Conservation (phyloP, 225 moss, liverwort and hornwort genomes). For the Lunularia cruciata region DNA sequence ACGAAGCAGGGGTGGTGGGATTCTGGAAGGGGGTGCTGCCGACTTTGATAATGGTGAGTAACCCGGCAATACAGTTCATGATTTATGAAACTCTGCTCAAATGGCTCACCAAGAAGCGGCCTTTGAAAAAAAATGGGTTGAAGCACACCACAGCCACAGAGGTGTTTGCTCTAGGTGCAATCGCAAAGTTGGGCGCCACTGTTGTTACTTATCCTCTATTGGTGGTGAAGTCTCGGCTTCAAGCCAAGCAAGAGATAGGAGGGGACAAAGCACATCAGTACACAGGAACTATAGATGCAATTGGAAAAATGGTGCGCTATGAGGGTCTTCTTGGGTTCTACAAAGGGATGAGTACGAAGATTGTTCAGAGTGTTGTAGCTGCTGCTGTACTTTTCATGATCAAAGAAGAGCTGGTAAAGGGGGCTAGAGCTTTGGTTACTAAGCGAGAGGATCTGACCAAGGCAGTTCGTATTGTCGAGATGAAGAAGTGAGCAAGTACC, state of each 20-base stretch:
- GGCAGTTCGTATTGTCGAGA: slow-evolving; percentile 11
- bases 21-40: slow-evolving; percentile 93
- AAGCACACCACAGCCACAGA: slow-evolving; percentile 61
- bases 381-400: slow-evolving; percentile 95
- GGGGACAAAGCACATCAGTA: slow-evolving; percentile 44
- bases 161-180: slow-evolving; percentile 78
- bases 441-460: slow-evolving; percentile 46
- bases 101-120: slow-evolving; percentile 62
- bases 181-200: slow-evolving; percentile 96
- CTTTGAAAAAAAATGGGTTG: slow-evolving; percentile 49
- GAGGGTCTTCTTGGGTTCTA: slow-evolving; percentile 88
- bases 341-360: slow-evolving; percentile 97
- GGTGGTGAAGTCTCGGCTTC: slow-evolving; percentile 97
- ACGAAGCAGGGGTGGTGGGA: slow-evolving; percentile 55
- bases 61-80: slow-evolving; percentile 77
- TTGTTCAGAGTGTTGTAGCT: slow-evolving; percentile 88
- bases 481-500: slow-evolving; percentile 1
- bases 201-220: slow-evolving; percentile 94
- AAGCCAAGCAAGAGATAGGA: slow-evolving; percentile 79
- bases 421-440: slow-evolving; percentile 60
- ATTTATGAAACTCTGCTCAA: slow-evolving; percentile 70
- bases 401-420: slow-evolving; percentile 95
- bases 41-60: slow-evolving; percentile 72
- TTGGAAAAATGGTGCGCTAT: slow-evolving; percentile 75
- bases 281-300: slow-evolving; percentile 70